phyloP scores from a whole-genome alignment of 2,329 filamentous ascomycete species.

The Aureobasidium sp. region DNA sequence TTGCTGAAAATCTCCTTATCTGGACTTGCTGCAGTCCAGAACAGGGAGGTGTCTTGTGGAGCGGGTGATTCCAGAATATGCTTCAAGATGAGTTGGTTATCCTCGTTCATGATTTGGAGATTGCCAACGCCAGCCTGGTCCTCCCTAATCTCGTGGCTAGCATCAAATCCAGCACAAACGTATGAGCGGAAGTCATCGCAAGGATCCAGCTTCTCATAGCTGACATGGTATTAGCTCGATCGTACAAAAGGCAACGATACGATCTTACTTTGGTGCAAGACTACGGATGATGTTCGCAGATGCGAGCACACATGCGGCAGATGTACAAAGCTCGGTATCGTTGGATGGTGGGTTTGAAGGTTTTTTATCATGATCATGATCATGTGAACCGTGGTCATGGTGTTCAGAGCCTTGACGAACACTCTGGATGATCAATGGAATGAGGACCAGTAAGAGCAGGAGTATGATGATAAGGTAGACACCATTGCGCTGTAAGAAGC shows the following conservation, averaged over 20 bases:
- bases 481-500: conserved; percentile 3
- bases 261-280: neutral
- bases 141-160: conserved; percentile 14
- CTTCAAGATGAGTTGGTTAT: conserved; percentile 15
- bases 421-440: neutral
- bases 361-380: neutral
- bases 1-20: conserved; percentile 61
- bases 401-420: neutral
- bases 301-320: conserved; percentile 11
- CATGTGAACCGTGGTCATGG: neutral
- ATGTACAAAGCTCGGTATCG: conserved; percentile 10
- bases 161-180: conserved; percentile 12
- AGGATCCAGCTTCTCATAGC: conserved; percentile 12
- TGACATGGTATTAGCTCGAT: neutral
- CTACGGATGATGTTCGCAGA: conserved; percentile 12
- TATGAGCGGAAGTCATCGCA: conserved; percentile 16
- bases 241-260: neutral
- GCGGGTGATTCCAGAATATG: conserved; percentile 12
- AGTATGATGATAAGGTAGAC: conserved; percentile 4
- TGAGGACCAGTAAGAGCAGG: neutral
- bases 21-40: conserved; percentile 13
- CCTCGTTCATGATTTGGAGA: conserved; percentile 14
- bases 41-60: conserved; percentile 6
- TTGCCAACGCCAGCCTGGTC: conserved; percentile 13
- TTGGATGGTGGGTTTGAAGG: neutral